Evolutionary conservation across 1,284 basidiomycete species (phyloP), one percentile per base, ranked within the genome.

Genomic region (Ustilago nuda): DNA sequence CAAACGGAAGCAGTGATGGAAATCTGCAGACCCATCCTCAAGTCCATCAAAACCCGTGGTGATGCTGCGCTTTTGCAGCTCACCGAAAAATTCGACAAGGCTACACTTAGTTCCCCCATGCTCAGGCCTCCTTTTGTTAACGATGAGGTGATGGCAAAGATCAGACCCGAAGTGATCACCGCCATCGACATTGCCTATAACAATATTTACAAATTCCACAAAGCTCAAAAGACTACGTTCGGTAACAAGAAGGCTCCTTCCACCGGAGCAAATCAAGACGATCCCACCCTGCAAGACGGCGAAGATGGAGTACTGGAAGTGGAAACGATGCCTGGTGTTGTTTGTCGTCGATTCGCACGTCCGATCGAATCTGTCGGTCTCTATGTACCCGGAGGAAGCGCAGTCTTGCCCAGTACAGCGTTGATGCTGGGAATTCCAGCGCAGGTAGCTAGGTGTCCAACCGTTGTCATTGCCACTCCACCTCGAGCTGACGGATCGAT

Each of bases 381-480:
- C 57, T 99, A 99, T 87, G 94, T 99, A 2, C 97, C 97, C 1
- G 97, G 97, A 33, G 97, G 97, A 39, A 98, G 96, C 1, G 97
- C 97, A 1, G 91, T 99, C 53, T 89, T 99, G 30, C 97, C 97
- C 12, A 96, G 94, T 4, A 99, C 97, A 3, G 97, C 97, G 7
- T 89, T 99, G 78, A 98, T 98, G 95, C 91, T 99, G 33, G 96
- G 96, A 76, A 92, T 98, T 19, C 97, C 97, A 4, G 97, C 97
- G 1, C 95, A 98, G 86, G 97, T 99, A 11, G 97, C 97, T 0
- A 93, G 94, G 3, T 99, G 97, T 88, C 91, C 91, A 65, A 91
- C 94, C 79, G 92, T 98, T 72, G 93, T 98, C 37, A 89, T 99
- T 64, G 95, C 97, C 4, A 98, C 97, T 1, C 97, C 97, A 11